phyloP scores from a whole-genome alignment of 441 rosid species.

The Manihot esculenta region DNA sequence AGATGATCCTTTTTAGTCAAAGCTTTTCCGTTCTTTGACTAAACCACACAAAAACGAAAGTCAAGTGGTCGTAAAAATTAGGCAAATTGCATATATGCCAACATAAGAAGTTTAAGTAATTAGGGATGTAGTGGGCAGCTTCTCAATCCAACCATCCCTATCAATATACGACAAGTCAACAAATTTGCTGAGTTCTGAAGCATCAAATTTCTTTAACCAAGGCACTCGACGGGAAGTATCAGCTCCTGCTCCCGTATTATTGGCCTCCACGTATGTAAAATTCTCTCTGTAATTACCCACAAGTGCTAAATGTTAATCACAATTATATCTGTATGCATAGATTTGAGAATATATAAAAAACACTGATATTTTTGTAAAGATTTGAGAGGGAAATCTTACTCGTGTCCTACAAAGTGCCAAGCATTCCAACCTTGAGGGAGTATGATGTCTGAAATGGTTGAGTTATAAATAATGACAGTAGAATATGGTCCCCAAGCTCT shows the following conservation, averaged over 20 bases:
- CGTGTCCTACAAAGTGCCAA: background rate
- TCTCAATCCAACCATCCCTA: background rate
- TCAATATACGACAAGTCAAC: background rate
- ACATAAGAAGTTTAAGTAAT: too few relatives aligned
- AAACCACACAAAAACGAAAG: background rate
- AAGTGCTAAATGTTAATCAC: too few relatives aligned
- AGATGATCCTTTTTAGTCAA: too few relatives aligned
- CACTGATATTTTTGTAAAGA: too few relatives aligned
- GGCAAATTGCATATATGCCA: background rate
- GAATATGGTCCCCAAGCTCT: constrained; percentile 23
- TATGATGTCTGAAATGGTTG: constrained; percentile 29
- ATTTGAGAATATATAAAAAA: too few relatives aligned
- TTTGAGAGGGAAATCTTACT: background rate
- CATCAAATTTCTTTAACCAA: background rate
- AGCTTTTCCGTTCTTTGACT: too few relatives aligned
- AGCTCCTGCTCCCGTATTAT: constrained; percentile 39
- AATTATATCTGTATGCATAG: too few relatives aligned
- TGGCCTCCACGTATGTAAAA: constrained; percentile 21
- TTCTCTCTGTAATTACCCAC: too few relatives aligned
- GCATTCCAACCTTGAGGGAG: constrained; percentile 9
- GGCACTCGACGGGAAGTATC: constrained; percentile 34
- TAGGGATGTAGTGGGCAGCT: background rate
- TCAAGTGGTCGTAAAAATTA: background rate
- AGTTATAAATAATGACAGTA: background rate
- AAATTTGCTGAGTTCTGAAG: background rate